Percentiles rank a stretch among this genome's conserved stretches.
phyloP scores from a whole-genome alignment of 306 rosid species.

The Rubus parviflorus region DNA sequence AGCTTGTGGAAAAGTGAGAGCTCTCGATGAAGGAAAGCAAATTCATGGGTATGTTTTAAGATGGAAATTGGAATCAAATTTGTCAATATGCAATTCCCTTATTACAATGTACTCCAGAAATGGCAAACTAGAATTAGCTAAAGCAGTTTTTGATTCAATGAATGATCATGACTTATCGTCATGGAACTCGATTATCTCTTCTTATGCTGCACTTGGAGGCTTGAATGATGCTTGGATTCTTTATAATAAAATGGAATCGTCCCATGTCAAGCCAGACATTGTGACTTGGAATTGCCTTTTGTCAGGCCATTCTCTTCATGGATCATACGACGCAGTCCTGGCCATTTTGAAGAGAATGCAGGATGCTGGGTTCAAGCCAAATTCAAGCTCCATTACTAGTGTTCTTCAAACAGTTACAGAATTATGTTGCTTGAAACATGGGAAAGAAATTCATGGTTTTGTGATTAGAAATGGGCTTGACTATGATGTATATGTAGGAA shows the following conservation, averaged over 20 bases:
- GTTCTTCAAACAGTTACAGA: constrained; percentile 57
- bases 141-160: constrained; percentile 54
- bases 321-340: constrained; percentile 41
- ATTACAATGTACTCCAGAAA: constrained; percentile 74
- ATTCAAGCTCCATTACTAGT: constrained; percentile 60
- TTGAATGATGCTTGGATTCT: constrained; percentile 47
- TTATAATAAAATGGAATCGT: constrained; percentile 42
- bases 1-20: constrained; percentile 69
- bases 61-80: constrained; percentile 40
- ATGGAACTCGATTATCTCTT: constrained; percentile 69
- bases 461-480: constrained; percentile 50
- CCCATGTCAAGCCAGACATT: constrained; percentile 54
- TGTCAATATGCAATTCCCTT: constrained; percentile 55
- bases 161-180: constrained; percentile 48
- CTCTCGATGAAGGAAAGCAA: constrained; percentile 64
- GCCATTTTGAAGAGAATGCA: constrained; percentile 45
- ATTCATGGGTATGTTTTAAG: constrained; percentile 71
- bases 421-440: constrained; percentile 44
- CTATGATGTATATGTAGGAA: constrained; percentile 54
- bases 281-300: constrained; percentile 70
- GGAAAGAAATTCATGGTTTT: constrained; percentile 65
- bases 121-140: constrained; percentile 42
- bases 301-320: constrained; percentile 61
- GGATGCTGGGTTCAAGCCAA: constrained; percentile 46
- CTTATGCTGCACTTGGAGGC: constrained; percentile 42